Evolutionary conservation across 2,329 filamentous ascomycete species (phyloP).

Genomic region (Fusarium albosuccineum): DNA sequence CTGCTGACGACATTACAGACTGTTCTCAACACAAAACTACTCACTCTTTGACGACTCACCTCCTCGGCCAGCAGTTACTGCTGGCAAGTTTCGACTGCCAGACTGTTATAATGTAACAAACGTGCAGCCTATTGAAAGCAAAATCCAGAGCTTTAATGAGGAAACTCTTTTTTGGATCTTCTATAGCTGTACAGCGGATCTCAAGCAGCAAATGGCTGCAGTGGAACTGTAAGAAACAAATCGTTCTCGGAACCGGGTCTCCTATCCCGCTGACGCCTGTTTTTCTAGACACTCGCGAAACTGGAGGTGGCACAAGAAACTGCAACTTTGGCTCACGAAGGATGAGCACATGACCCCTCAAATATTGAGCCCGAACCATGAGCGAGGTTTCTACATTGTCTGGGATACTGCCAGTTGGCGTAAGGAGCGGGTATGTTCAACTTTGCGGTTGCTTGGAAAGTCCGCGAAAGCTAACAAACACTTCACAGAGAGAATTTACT

Average conservation of each 20-base stretch:
- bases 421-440: slow-evolving; percentile 69
- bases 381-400: slow-evolving; percentile 75
- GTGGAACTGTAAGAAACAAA: slow-evolving; percentile 67
- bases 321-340: slow-evolving; percentile 76
- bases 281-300: slow-evolving; percentile 70
- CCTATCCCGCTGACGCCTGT: slow-evolving; percentile 13
- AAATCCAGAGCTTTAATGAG: slow-evolving; percentile 76
- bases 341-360: slow-evolving; percentile 75
- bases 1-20: slow-evolving; percentile 52
- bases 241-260: background rate
- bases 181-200: slow-evolving; percentile 73
- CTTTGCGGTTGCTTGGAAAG: slow-evolving; percentile 26
- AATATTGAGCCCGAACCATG: slow-evolving; percentile 68
- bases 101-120: slow-evolving; percentile 78
- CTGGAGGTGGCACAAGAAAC: slow-evolving; percentile 78
- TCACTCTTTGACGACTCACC: slow-evolving; percentile 72
- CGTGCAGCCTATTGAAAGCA: slow-evolving; percentile 73
- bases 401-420: slow-evolving; percentile 74
- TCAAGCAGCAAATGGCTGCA: slow-evolving; percentile 74
- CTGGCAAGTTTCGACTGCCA: slow-evolving; percentile 68
- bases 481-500: slow-evolving; percentile 68
- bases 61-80: slow-evolving; percentile 65
- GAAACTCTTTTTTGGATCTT: slow-evolving; percentile 79
- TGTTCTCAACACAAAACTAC: slow-evolving; percentile 70
- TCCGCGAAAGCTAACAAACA: slow-evolving; percentile 17